phyloP scores from a whole-genome alignment of 345 rosid genomes.

The Dipteronia dyeriana region DNA sequence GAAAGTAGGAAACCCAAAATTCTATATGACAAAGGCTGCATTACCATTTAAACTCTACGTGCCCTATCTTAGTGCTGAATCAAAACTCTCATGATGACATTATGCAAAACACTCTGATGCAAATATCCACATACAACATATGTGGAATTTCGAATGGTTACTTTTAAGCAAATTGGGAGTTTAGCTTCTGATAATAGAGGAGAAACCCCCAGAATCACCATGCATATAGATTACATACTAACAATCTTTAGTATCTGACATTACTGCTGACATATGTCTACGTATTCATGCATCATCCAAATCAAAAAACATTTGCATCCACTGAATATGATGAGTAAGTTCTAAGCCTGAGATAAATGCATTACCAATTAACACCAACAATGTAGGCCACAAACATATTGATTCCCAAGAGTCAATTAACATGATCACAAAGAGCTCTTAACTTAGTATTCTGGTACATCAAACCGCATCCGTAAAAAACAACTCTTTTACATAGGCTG shows the following conservation, averaged over 20 bases:
- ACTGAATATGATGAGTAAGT: background rate
- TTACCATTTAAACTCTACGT: background rate
- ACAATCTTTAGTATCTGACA: background rate
- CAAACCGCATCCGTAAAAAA: background rate
- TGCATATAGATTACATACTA: background rate
- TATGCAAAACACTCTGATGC: background rate
- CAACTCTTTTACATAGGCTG: background rate
- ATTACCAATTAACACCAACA: background rate
- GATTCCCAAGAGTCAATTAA: background rate
- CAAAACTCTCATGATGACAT: background rate
- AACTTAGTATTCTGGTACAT: background rate
- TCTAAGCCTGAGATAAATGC: background rate
- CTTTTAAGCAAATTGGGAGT: background rate
- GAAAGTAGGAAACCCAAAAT: background rate
- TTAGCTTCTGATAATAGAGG: background rate
- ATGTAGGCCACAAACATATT: background rate
- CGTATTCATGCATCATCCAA: background rate
- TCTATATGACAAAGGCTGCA: background rate
- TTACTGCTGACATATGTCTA: background rate
- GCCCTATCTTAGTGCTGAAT: background rate
- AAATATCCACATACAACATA: background rate
- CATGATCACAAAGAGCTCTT: background rate
- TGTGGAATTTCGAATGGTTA: background rate
- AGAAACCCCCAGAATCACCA: background rate
- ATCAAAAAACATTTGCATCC: background rate